These are phyloP conservation scores for Pythium insidiosum DNA, from an alignment of 352 stramenopile genomes.

Conservation along the genomic window DNA sequence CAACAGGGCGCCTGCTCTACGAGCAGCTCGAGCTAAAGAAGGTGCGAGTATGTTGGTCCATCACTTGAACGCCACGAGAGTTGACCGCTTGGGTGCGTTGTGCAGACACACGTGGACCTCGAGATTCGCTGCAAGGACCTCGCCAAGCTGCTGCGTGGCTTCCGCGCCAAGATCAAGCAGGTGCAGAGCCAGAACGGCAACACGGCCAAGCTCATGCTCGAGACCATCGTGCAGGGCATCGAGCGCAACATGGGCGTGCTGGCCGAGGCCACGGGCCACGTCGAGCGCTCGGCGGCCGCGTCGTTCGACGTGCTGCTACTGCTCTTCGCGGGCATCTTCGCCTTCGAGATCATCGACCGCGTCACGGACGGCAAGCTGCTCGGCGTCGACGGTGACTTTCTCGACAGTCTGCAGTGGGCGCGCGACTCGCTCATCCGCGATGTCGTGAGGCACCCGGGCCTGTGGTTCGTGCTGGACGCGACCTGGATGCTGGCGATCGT, in stretches of 20 bases:
- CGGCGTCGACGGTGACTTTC: slow-evolving; percentile 34
- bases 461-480: slow-evolving; percentile 46
- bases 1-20: slow-evolving; percentile 86
- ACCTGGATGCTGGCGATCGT: slow-evolving; percentile 39
- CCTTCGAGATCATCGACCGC: slow-evolving; percentile 93
- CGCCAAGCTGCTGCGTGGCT: slow-evolving; percentile 88
- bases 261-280: slow-evolving; percentile 42
- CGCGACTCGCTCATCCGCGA: slow-evolving; percentile 33
- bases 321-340: slow-evolving; percentile 88
- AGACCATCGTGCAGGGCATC: slow-evolving; percentile 47
- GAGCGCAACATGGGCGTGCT: slow-evolving; percentile 58
- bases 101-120: slow-evolving; percentile 73
- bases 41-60: too few species aligned
- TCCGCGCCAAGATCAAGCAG: slow-evolving; percentile 87
- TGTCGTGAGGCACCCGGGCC: slow-evolving; percentile 26
- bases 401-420: slow-evolving; percentile 42
- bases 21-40: slow-evolving; percentile 89
- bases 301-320: slow-evolving; percentile 87
- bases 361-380: slow-evolving; percentile 91
- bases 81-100: too few species aligned
- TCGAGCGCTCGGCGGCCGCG: slow-evolving; percentile 54
- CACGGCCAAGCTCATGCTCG: slow-evolving; percentile 66
- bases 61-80: too few species aligned
- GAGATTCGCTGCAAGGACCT: slow-evolving; percentile 90
- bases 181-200: slow-evolving; percentile 73